These are phyloP conservation scores for Colletotrichum coccodes DNA, from an alignment of 2,329 filamentous ascomycete genomes.

Conservation along the genomic window DNA sequence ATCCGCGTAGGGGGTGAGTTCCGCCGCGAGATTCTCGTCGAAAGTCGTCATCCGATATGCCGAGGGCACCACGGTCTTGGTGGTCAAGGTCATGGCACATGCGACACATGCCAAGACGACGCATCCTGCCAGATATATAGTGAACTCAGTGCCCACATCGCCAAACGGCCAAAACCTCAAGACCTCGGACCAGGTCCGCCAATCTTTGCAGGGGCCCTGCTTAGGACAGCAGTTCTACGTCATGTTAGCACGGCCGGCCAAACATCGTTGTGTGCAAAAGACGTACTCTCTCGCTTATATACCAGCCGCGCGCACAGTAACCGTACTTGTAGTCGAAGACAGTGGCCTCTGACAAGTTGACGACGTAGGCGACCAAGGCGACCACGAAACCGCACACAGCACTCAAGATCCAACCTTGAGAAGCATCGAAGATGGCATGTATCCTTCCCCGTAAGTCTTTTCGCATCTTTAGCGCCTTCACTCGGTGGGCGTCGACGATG, in stretches of 20 bases:
- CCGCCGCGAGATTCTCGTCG: conserved; percentile 89
- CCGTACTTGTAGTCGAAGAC: conserved; percentile 94
- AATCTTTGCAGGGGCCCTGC: conserved; percentile 62
- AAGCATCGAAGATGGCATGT: conserved; percentile 81
- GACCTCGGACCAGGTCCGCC: conserved; percentile 65
- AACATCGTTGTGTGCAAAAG: no score
- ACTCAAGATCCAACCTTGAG: conserved; percentile 94
- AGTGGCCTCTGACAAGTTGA: conserved; percentile 86
- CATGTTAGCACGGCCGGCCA: conserved; percentile 24
- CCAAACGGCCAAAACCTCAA: conserved; percentile 56
- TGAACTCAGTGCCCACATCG: conserved; percentile 77
- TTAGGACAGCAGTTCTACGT: conserved; percentile 63
- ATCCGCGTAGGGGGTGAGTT: conserved; percentile 41
- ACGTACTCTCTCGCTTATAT: conserved; percentile 73
- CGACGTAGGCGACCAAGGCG: conserved; percentile 85
- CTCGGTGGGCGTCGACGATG: conserved; percentile 91
- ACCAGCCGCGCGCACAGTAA: conserved; percentile 80
- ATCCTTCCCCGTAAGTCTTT: conserved; percentile 88
- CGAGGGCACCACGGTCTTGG: conserved; percentile 94
- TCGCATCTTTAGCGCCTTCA: conserved; percentile 82
- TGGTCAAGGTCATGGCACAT: conserved; percentile 84
- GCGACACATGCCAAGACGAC: conserved; percentile 76
- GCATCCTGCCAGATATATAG: conserved; percentile 78
- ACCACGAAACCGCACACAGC: conserved; percentile 89
- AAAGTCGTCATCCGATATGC: conserved; percentile 87